phyloP scores from a whole-genome alignment of 306 rosid species.

The Citrullus mucosospermus region DNA sequence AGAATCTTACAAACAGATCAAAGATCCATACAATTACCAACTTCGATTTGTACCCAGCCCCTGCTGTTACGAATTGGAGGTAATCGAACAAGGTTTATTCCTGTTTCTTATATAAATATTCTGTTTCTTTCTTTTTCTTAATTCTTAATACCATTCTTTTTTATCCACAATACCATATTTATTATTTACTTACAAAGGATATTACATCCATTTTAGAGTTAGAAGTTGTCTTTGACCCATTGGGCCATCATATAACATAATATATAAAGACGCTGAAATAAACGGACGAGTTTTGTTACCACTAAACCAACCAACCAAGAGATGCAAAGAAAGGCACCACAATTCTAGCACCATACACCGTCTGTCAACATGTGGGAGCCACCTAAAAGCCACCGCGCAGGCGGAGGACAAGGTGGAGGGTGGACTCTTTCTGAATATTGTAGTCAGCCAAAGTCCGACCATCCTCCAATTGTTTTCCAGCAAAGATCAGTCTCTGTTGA shows the following conservation, averaged over 20 bases:
- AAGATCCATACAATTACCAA: too few species aligned
- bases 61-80: too few species aligned
- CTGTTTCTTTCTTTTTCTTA: too few species aligned
- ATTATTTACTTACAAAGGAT: too few species aligned
- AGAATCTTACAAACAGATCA: too few species aligned
- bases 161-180: too few species aligned
- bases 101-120: too few species aligned
- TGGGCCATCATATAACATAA: not conserved
- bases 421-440: not conserved
- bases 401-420: not conserved
- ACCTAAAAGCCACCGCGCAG: not conserved
- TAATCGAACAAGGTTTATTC: too few species aligned
- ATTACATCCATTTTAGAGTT: not conserved
- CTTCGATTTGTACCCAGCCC: too few species aligned
- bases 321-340: not conserved
- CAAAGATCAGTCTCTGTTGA: not conserved
- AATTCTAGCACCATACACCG: not conserved
- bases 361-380: not conserved
- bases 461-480: slow-evolving; percentile 2
- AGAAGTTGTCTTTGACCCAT: not conserved
- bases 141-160: too few species aligned
- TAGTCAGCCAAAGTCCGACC: not conserved
- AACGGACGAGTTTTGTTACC: not conserved
- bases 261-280: not conserved
- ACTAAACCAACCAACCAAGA: not conserved